Evolutionary conservation across 345 rosid species (phyloP).

Genomic region (Eucalyptus albens): DNA sequence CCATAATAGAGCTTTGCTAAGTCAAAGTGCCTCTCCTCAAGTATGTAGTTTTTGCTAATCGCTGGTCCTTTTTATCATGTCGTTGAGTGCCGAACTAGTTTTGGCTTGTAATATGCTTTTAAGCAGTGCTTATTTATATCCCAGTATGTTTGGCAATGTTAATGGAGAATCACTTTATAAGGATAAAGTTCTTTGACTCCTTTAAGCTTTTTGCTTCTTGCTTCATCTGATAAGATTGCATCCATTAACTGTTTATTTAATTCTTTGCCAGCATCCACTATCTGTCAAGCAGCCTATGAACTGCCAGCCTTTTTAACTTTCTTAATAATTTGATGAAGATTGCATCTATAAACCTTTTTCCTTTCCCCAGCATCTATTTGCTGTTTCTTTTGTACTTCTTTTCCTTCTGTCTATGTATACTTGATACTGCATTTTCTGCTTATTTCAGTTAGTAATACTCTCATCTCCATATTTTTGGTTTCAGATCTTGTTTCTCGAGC

Average conservation of each 20-base stretch:
- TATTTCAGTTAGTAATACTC: background rate
- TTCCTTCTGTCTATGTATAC: background rate
- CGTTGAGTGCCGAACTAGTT: background rate
- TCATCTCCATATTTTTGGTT: background rate
- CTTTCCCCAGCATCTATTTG: background rate
- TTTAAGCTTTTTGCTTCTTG: background rate
- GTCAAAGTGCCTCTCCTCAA: background rate
- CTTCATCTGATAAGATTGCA: background rate
- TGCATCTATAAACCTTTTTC: background rate
- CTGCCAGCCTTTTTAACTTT: background rate
- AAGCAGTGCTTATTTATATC: background rate
- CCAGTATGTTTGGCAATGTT: background rate
- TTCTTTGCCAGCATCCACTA: background rate
- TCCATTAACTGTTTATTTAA: background rate
- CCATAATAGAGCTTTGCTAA: background rate
- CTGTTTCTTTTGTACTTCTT: background rate
- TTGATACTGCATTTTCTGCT: background rate
- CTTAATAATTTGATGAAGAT: background rate
- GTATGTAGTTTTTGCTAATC: background rate
- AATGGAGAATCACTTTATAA: background rate
- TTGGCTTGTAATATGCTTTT: background rate
- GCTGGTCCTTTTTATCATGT: background rate
- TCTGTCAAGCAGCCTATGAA: background rate
- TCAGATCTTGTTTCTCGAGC: background rate
- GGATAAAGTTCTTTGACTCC: background rate